These are phyloP conservation scores for Solanum gandarillasii DNA, from an alignment of 257 asterid genomes.

Conservation along the genomic window DNA sequence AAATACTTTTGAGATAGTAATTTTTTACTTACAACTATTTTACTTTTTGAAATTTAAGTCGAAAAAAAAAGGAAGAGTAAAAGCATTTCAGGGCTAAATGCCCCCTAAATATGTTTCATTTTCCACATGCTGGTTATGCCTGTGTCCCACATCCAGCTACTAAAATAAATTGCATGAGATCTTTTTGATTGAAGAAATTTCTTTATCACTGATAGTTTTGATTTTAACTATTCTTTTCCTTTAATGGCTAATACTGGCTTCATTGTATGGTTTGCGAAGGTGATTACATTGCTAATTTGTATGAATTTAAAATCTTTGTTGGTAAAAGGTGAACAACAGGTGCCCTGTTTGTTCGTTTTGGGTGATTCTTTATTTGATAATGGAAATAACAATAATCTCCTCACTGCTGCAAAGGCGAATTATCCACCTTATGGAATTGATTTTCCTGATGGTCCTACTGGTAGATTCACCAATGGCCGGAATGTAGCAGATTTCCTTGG, in stretches of 20 bases:
- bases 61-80: too few relatives aligned
- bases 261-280: neutral
- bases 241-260: neutral
- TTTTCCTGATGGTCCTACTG: slow-evolving; percentile 28
- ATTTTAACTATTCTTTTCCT: neutral
- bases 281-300: neutral
- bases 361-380: slow-evolving; percentile 35
- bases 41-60: neutral
- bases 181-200: neutral
- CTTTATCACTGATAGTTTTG: neutral
- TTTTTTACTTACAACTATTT: too few relatives aligned
- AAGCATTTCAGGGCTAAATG: neutral
- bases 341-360: slow-evolving; percentile 32
- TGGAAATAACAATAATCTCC: slow-evolving; percentile 26
- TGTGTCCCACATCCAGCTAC: neutral
- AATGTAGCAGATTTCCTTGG: slow-evolving; percentile 26
- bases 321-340: slow-evolving; percentile 6
- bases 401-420: slow-evolving; percentile 6
- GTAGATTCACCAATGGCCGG: slow-evolving; percentile 33
- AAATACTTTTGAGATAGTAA: neutral
- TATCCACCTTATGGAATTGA: slow-evolving; percentile 33
- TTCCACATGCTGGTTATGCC: neutral
- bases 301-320: neutral
- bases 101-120: neutral
- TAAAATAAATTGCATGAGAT: neutral